Evolutionary conservation across 352 stramenopile genomes (phyloP).

Genomic region (Pythium plurisporium): DNA sequence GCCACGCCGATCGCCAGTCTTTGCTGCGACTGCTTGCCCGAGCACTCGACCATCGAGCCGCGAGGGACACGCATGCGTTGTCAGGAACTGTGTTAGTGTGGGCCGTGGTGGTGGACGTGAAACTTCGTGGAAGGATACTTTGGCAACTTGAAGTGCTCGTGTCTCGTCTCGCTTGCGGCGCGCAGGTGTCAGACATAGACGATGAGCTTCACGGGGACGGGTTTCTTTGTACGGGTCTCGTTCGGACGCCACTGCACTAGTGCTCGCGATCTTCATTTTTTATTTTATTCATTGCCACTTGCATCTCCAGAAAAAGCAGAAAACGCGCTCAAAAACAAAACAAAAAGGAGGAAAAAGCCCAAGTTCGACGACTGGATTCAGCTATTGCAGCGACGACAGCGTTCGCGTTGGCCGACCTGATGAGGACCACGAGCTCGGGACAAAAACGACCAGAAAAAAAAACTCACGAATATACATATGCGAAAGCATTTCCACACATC

Average conservation of each 20-base stretch:
- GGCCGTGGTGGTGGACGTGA: slow-evolving; percentile 2
- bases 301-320: slow-evolving; percentile 24
- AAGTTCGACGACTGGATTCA: neutral
- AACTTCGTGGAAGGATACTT: neutral
- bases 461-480: slow-evolving; percentile 12
- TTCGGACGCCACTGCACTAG: neutral
- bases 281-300: slow-evolving; percentile 15
- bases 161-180: slow-evolving; percentile 1
- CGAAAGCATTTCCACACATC: slow-evolving; percentile 12
- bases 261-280: slow-evolving; percentile 3
- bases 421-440: neutral
- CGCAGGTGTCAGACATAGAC: neutral
- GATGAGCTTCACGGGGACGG: neutral
- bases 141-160: neutral
- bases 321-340: slow-evolving; percentile 27
- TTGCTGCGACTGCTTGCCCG: neutral
- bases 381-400: too few relatives aligned
- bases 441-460: slow-evolving; percentile 17
- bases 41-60: neutral
- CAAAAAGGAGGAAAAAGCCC: slow-evolving; percentile 30
- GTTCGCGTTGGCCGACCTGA: too few relatives aligned
- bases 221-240: neutral
- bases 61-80: neutral
- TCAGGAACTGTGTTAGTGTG: slow-evolving; percentile 15
- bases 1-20: neutral